Evolutionary conservation across 106 monocot genomes (phyloP), one percentile per base, ranked within the genome.

Genomic region (Ottelia alismoides): DNA sequence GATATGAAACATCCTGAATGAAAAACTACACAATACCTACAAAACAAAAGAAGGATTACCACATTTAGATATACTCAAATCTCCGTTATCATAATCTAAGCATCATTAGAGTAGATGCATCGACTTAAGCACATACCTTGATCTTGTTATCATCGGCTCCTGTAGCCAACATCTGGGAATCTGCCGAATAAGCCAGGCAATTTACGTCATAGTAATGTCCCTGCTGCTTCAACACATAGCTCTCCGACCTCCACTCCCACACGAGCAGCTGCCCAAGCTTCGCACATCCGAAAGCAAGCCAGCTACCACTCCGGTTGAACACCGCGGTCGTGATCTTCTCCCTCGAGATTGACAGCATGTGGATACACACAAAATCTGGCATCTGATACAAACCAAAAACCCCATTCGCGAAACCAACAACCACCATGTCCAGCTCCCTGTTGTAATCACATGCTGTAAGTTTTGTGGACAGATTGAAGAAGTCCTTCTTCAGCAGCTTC

Each of bases 121-220:
- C 22, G 46, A n/a, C 10, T 16, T 43, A 7, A 43, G 16, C 10
- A 43, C 16, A 30, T 47, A 96, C 98, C 85, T 98, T 98, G 55
- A 98, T 66, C 80, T 98, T 98, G 58, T 98, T 98, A 71, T 98
- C 98, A 68, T 98, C 98, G 19, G 90, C 98, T 47, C 90, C 90
- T 0, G 98, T 98, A 20, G 98, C 98, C 58, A 98, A 50, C 79
- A 90, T 79, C 69, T 98, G 98, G 0, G 90, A 85, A 47, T 98
- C 98, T 23, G 88, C 82, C 17, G 96, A 98, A 44, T 82, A 98
- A 1, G 82, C 79, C 20, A 98, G 50, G 29, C 82, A 85, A 68
- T 98, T 98, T 20, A 98, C 98, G 75, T 98, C 98, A 70, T 90
- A 98, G 58, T 85, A 98, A 72, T 98, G 98, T 2, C 90, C 98